A percentile compares a stretch with the other conserved stretches of the same genome.
These are phyloP conservation scores for Sindora glabra DNA, from an alignment of 306 rosid species.

Conservation along the genomic window DNA sequence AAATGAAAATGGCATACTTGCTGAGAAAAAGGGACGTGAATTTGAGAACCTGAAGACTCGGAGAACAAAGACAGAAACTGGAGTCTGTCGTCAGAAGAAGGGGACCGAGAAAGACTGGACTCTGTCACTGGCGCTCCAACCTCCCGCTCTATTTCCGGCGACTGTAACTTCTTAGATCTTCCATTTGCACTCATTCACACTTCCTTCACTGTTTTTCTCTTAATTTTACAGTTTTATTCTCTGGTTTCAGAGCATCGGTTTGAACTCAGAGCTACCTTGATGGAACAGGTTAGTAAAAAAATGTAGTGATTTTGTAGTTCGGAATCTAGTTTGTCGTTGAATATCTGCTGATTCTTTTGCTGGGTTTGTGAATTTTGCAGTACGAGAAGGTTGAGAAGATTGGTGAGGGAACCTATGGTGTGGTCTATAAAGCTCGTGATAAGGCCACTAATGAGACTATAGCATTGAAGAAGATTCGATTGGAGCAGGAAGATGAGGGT, in stretches of 20 bases:
- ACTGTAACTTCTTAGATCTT: not conserved
- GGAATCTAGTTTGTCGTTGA: not conserved
- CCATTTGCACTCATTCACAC: not conserved
- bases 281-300: conserved; percentile 37
- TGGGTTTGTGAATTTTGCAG: conserved; percentile 30
- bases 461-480: conserved; percentile 83
- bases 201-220: not conserved
- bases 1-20: not conserved
- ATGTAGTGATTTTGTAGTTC: conserved; percentile 2
- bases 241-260: not conserved
- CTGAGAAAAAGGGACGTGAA: not conserved
- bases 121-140: not conserved
- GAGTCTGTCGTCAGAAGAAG: not conserved
- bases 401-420: conserved; percentile 92
- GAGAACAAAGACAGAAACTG: too few species aligned
- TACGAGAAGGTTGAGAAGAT: conserved; percentile 92
- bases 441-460: conserved; percentile 67
- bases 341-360: not conserved
- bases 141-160: not conserved
- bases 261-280: not conserved
- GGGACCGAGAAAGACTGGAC: not conserved
- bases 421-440: conserved; percentile 90
- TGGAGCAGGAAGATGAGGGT: conserved; percentile 92
- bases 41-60: not conserved
- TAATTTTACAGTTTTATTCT: not conserved